phyloP scores from a whole-genome alignment of 1,284 basidiomycete genomes.

The Ganoderma sinense region DNA sequence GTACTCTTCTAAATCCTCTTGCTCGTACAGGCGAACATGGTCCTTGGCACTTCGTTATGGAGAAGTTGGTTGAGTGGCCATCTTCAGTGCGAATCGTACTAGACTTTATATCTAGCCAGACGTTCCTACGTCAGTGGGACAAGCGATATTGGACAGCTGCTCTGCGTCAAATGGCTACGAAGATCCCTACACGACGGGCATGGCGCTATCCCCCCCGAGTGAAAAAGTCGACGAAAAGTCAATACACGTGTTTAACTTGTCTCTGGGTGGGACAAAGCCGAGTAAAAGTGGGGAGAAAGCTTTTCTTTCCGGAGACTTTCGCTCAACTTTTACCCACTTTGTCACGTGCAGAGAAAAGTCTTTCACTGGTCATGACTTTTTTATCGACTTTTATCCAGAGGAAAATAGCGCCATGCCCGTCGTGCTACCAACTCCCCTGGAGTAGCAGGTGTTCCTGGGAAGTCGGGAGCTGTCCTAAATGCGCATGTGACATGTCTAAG shows the following conservation, averaged over 20 bases:
- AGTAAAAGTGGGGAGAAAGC: no score
- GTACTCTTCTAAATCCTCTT: slow-evolving; percentile 64
- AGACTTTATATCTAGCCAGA: slow-evolving; percentile 16
- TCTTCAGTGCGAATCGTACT: background rate
- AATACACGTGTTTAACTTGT: no score
- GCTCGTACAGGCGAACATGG: slow-evolving; percentile 60
- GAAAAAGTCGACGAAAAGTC: no score
- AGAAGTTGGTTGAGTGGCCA: background rate
- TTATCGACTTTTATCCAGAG: no score
- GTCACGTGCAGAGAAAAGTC: no score
- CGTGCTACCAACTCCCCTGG: background rate
- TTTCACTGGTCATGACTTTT: no score
- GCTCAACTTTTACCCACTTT: no score
- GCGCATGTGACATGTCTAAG: background rate
- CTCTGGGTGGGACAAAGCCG: no score
- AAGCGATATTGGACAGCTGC: background rate
- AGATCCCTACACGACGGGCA: background rate
- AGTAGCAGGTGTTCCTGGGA: background rate
- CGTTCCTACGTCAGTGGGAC: slow-evolving; percentile 34
- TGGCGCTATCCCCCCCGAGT: no score
- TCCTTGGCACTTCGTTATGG: slow-evolving; percentile 52
- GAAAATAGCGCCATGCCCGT: no score
- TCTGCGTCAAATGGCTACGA: background rate
- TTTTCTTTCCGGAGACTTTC: no score
- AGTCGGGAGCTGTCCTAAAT: background rate